Evolutionary conservation across 2,329 filamentous ascomycete species (phyloP).

Genomic region (Aureobasidium leucospermi): DNA sequence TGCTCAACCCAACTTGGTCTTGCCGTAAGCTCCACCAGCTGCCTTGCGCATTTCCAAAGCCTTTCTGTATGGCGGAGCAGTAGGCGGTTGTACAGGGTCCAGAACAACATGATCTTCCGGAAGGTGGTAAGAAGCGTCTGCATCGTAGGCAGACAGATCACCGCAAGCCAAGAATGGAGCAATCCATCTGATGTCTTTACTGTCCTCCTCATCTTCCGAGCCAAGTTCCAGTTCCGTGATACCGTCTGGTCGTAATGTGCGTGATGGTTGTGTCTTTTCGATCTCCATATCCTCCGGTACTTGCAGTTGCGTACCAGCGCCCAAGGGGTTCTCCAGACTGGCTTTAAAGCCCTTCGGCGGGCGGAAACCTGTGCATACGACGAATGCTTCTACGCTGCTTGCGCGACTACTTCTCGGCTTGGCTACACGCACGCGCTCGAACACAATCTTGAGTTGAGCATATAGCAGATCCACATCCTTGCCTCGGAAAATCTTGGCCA

Average conservation of each 20-base stretch:
- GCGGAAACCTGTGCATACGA: conserved; percentile 85
- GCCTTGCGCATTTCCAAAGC: conserved; percentile 77
- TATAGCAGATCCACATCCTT: conserved; percentile 94
- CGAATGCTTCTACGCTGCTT: conserved; percentile 93
- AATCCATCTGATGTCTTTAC: conserved; percentile 64
- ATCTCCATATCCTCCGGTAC: not conserved
- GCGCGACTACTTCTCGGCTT: conserved; percentile 93
- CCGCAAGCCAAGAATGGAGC: conserved; percentile 96
- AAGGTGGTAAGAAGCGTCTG: conserved; percentile 86
- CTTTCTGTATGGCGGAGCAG: conserved; percentile 87
- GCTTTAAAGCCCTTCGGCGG: conserved; percentile 70
- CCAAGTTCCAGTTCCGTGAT: conserved; percentile 41
- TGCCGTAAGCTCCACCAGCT: conserved; percentile 69
- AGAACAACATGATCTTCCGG: conserved; percentile 80
- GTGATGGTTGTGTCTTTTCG: conserved; percentile 20
- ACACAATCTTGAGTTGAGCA: conserved; percentile 87
- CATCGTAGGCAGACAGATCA: conserved; percentile 88
- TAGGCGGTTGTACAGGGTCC: conserved; percentile 90
- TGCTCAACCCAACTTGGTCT: conserved; percentile 46
- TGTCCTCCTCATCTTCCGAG: conserved; percentile 36
- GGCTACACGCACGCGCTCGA: conserved; percentile 77
- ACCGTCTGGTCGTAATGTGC: conserved; percentile 37
- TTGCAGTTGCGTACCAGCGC: conserved; percentile 51
- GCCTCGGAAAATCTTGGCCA: conserved; percentile 94
- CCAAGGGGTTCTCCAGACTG: conserved; percentile 67